These are phyloP conservation scores for Phlebiopsis flavidoalba DNA, from an alignment of 768 basidiomycete species.

Conservation along the genomic window DNA sequence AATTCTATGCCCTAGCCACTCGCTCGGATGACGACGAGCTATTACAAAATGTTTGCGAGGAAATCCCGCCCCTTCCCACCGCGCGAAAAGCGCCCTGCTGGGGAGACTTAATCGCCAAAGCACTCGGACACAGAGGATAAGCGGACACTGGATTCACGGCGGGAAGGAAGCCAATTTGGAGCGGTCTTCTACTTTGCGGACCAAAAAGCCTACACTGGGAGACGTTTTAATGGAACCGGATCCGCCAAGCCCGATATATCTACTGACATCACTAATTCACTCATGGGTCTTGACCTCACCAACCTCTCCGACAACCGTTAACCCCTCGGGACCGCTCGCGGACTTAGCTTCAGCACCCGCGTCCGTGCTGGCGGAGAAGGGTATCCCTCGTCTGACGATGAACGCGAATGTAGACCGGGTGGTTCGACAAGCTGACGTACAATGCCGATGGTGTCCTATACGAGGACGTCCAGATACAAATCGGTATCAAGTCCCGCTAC, in stretches of 20 bases:
- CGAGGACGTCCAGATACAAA: slow-evolving; percentile 93
- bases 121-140: slow-evolving; percentile 93
- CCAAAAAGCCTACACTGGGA: slow-evolving; percentile 27
- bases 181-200: slow-evolving; percentile 48
- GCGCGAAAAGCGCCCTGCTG: slow-evolving; percentile 84
- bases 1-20: slow-evolving; percentile 85
- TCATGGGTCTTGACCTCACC: slow-evolving; percentile 74
- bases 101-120: slow-evolving; percentile 84
- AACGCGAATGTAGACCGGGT: slow-evolving; percentile 79
- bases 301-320: slow-evolving; percentile 21
- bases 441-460: slow-evolving; percentile 84
- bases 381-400: slow-evolving; percentile 51
- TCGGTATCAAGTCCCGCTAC: slow-evolving; percentile 95
- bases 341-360: slow-evolving; percentile 16
- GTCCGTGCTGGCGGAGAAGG: slow-evolving; percentile 26
- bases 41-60: slow-evolving; percentile 92
- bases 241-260: slow-evolving; percentile 33
- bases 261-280: slow-evolving; percentile 62
- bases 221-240: slow-evolving; percentile 30
- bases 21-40: slow-evolving; percentile 88
- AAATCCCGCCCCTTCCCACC: slow-evolving; percentile 98
- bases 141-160: slow-evolving; percentile 90
- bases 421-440: slow-evolving; percentile 83
- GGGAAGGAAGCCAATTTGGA: slow-evolving; percentile 91
- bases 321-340: slow-evolving; percentile 1